Conservation (phyloP, 371 early-diverging fungal species). For the Syncephalastrum racemosum region DNA sequence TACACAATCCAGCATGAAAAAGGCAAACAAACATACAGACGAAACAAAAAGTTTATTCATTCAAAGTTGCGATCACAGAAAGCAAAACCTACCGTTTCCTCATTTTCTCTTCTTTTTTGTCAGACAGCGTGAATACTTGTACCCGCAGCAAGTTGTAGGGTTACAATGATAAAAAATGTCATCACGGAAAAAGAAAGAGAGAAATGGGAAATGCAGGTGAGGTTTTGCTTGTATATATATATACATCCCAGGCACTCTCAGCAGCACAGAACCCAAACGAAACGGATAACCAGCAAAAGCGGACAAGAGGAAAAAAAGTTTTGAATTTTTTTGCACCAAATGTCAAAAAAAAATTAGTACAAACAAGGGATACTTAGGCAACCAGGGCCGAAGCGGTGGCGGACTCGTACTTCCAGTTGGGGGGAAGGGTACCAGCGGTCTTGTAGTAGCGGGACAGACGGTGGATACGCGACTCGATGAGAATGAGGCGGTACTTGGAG, state of each 20-base stretch:
- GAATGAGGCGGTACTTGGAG: conserved; percentile 99
- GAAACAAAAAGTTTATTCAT: too few relatives aligned
- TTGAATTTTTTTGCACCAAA: too few relatives aligned
- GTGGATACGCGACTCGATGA: conserved; percentile 98
- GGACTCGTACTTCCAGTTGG: conserved; percentile 96
- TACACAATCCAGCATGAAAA: too few relatives aligned
- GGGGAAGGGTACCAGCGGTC: conserved; percentile 95
- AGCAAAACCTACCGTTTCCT: conserved; percentile 1
- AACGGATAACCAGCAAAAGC: too few relatives aligned
- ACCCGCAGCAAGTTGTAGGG: background rate
- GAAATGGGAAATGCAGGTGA: too few relatives aligned
- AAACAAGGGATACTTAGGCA: conserved; percentile 25
- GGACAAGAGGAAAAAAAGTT: too few relatives aligned
- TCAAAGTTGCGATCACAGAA: too few relatives aligned
- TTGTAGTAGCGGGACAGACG: conserved; percentile 99
- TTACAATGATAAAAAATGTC: conserved; percentile 5
- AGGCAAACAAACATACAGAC: too few relatives aligned
- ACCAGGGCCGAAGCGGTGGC: conserved; percentile 53
- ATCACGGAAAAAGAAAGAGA: too few relatives aligned
- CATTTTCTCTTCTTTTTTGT: conserved; percentile 1
- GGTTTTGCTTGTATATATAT: background rate
- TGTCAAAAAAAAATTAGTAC: too few relatives aligned
- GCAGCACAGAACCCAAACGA: background rate
- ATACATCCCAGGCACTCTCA: background rate
- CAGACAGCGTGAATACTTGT: conserved; percentile 6